Evolutionary conservation across 1,284 basidiomycete species (phyloP), one percentile per base, ranked within the genome.

Genomic region (Mycosarcoma mackinlayi): DNA sequence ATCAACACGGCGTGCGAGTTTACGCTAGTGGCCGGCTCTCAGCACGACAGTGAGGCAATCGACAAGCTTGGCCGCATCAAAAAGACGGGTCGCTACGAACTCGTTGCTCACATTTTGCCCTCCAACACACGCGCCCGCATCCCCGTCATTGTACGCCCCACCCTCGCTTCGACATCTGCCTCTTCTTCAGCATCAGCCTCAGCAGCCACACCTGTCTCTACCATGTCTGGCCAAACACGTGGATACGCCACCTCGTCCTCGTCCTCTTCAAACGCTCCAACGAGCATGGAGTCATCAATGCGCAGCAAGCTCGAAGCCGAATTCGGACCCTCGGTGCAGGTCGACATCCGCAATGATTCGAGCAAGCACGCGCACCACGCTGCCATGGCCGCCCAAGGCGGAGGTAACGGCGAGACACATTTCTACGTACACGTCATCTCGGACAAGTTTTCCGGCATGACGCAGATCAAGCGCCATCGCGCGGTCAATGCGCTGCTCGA

Each of bases 371-470:
- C 80, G 0, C 80, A 82, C 54, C 80, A 82, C 55, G 80, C 80
- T 6, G 80, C 80, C n/a, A 82, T 82, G 80, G 79, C 62, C 4
- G 80, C 80, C 3, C 77, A 79, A 34, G 75, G 77, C 25, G 80
- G 80, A 9, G 80, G 80, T 6, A 77, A 71, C 38, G 80, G 80
- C 33, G 78, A 81, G 48, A 81, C 80, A 21, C 79, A 81, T 44
- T 82, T 82, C 54, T 81, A 75, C 46, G 75, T 82, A 10, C 76
- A 82, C 24, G 51, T 81, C n/a, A 66, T 81, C 18, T 75, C 75
- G 34, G 67, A 76, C 42, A 72, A 64, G 27, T 82, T 82, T 44
- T 40, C 69, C 3, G 80, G 79, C 11, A 75, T 78, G 68, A 67
- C 74, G 3, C 77, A 79, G 47, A 75, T 81, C 51, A 73, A 75